Percentiles rank a stretch among this genome's conserved stretches.
phyloP scores from a whole-genome alignment of 331 rosid genomes.

The Prunus yedoensis region DNA sequence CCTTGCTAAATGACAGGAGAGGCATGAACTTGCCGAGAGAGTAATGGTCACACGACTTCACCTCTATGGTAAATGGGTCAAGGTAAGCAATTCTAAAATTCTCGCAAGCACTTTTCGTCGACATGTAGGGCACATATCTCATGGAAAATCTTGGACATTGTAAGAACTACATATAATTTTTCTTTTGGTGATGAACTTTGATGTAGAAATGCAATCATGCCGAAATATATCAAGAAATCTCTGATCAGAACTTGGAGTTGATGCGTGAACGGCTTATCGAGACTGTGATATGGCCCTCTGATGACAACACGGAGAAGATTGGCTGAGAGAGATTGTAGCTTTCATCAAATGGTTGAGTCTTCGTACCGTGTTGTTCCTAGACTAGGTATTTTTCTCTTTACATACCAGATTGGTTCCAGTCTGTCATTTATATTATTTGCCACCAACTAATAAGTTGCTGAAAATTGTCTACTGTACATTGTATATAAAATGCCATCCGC shows the following conservation, averaged over 20 bases:
- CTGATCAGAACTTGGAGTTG: slow-evolving; percentile 80
- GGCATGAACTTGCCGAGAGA: slow-evolving; percentile 89
- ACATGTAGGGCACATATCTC: slow-evolving; percentile 7
- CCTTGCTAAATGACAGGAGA: slow-evolving; percentile 54
- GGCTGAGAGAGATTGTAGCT: slow-evolving; percentile 40
- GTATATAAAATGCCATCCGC: slow-evolving; percentile 25
- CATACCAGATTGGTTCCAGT: slow-evolving; percentile 10
- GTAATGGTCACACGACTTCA: slow-evolving; percentile 95
- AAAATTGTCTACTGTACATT: slow-evolving; percentile 33
- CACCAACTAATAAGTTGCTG: slow-evolving; percentile 3
- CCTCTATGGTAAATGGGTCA: slow-evolving; percentile 88
- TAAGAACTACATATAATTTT: not conserved
- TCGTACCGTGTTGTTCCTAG: slow-evolving; percentile 18
- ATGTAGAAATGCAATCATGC: slow-evolving; percentile 93
- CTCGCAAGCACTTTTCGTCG: not conserved
- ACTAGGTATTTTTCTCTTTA: slow-evolving; percentile 28
- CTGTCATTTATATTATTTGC: slow-evolving; percentile 29
- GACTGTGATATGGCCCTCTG: slow-evolving; percentile 98
- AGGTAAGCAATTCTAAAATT: slow-evolving; percentile 48
- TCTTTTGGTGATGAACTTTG: not conserved
- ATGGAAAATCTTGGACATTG: not conserved
- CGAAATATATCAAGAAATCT: slow-evolving; percentile 77
- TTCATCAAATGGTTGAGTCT: slow-evolving; percentile 12
- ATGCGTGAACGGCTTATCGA: slow-evolving; percentile 92
- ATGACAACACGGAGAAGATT: slow-evolving; percentile 82